Evolutionary conservation across 106 monocot species (phyloP), one percentile per base, ranked within the genome.

Genomic region (Allium cepa): DNA sequence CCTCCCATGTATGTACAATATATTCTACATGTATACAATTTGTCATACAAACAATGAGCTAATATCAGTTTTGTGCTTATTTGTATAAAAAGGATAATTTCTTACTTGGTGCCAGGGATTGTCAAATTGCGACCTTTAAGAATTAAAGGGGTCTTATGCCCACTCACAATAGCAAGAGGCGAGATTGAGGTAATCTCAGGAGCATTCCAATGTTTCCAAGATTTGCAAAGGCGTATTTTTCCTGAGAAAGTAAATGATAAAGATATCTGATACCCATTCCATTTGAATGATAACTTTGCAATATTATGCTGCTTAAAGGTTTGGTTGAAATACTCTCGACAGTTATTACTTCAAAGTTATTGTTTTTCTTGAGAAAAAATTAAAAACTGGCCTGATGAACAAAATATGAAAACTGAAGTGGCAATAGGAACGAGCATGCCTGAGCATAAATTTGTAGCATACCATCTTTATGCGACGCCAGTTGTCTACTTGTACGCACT

Each of bases 391-490:
- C 36, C 36, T 36, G 5, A 36, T 36, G 36, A 36, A 36, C 36
- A 36, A 36, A 36, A 36, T 36, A 36, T 36, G 36, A 36, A 36
- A 36, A 36, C 36, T 36, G 36, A 36, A 36, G 36, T 36, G 36
- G 1, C 5, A 5, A 36, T 36, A 2, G 36, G 36, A 36, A 36
- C 36, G 1, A 36, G 36, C 36, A 36, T 55, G 53, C 15, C 13
- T 1, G 53, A 55, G 11, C 13, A 15, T 55, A 3, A 55, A 55
- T 7, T 55, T 55, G 53, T 56, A 69, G 57, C 75, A 72, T 82
- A 97, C 96, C 96, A 77, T 88, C 88, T 53, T 86, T 97, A 50
- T 97, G 76, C 50, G 88, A 92, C 26, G 79, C 84, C 17, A 97
- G 60, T 50, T 81, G 88, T 27, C 70, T 67, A 55, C 73, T 80